A percentile compares a stretch with the other conserved stretches of the same genome.
Conservation (phyloP, 1,139 yeast genomes). For the Suhomyces bokatorum region DNA sequence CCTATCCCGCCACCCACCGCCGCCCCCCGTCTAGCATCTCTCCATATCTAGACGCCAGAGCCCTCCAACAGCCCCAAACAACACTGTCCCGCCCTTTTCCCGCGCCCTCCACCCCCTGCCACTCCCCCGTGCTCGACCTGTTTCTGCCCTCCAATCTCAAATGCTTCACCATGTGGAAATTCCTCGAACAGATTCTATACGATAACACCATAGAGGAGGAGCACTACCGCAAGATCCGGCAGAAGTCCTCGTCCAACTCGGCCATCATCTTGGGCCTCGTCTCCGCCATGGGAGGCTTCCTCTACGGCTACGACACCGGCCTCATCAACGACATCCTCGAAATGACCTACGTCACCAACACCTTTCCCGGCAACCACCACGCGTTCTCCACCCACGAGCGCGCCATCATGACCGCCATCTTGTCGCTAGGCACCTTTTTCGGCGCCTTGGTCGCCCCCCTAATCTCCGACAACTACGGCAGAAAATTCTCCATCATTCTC, state of each 20-base stretch:
- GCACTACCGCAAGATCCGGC: slow-evolving; percentile 41
- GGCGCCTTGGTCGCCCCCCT: slow-evolving; percentile 78
- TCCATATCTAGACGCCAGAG: too few relatives aligned
- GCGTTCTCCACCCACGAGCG: slow-evolving; percentile 59
- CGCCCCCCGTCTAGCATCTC: too few relatives aligned
- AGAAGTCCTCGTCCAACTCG: slow-evolving; percentile 55
- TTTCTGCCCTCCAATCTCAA: neutral
- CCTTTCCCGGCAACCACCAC: slow-evolving; percentile 49
- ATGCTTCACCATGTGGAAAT: slow-evolving; percentile 12
- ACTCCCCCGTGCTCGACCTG: neutral
- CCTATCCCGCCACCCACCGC: too few relatives aligned
- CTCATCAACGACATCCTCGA: slow-evolving; percentile 70
- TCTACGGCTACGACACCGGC: slow-evolving; percentile 85
- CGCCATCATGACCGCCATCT: slow-evolving; percentile 67
- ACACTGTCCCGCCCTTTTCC: neutral
- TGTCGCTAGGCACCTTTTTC: slow-evolving; percentile 72
- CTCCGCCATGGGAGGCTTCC: slow-evolving; percentile 80
- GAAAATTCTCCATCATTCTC: slow-evolving; percentile 44
- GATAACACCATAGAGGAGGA: slow-evolving; percentile 43
- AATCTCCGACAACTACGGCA: slow-evolving; percentile 51
- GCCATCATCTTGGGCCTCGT: slow-evolving; percentile 69
- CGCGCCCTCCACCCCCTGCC: neutral
- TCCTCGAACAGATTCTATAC: slow-evolving; percentile 34
- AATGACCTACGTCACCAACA: slow-evolving; percentile 59
- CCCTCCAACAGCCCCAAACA: neutral